Conservation (phyloP, 192 early-diverging fungal species). For the Backusella mclennaniae region DNA sequence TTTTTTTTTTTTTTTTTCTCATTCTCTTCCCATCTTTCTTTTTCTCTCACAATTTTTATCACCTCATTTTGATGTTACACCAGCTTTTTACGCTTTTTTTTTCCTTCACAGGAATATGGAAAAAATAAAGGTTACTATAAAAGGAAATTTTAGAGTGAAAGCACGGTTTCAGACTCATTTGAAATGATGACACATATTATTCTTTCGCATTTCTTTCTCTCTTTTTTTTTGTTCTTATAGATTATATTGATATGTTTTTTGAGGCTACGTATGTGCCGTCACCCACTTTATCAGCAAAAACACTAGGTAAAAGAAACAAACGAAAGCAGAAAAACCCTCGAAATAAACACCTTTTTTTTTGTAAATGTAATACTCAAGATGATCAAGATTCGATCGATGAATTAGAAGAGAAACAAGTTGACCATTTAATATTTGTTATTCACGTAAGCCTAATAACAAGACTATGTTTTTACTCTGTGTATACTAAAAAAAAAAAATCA, state of each 20-base stretch:
- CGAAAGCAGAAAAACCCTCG: neutral
- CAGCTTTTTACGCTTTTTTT: neutral
- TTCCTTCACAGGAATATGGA: neutral
- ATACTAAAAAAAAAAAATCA: neutral
- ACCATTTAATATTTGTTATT: slow-evolving; percentile 42
- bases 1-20: neutral
- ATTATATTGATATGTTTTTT: slow-evolving; percentile 26
- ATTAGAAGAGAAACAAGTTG: slow-evolving; percentile 22
- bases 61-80: neutral
- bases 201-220: neutral
- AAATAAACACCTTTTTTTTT: neutral
- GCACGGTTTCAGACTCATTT: neutral
- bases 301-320: neutral
- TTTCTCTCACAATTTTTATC: neutral
- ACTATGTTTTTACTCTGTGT: neutral
- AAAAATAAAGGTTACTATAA: neutral
- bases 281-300: slow-evolving; percentile 19
- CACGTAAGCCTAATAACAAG: slow-evolving; percentile 21
- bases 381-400: neutral
- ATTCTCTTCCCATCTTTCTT: neutral
- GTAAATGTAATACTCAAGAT: neutral
- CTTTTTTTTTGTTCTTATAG: neutral
- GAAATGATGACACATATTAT: neutral
- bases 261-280: slow-evolving; percentile 34
- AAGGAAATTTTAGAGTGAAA: neutral